These are phyloP conservation scores for Aspergillus fumigatiaffinis DNA, from an alignment of 2,329 filamentous ascomycete species.

Conservation along the genomic window DNA sequence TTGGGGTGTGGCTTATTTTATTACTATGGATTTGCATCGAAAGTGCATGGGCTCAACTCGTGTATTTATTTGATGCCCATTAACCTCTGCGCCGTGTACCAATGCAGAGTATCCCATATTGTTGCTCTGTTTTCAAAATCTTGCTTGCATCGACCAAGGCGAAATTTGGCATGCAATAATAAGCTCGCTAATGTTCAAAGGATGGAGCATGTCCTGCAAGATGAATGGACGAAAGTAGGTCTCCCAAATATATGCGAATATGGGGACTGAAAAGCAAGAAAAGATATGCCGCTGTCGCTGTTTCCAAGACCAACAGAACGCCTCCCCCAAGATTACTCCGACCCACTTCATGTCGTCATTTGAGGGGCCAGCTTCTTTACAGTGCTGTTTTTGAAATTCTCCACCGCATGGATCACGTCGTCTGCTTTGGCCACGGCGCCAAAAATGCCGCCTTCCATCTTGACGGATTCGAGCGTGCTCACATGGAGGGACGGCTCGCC, in stretches of 20 bases:
- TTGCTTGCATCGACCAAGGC: background rate
- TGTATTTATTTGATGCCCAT: background rate
- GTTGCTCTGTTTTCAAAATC: background rate
- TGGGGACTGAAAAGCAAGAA: background rate
- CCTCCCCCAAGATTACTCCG: slow-evolving; percentile 1
- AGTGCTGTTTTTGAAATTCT: slow-evolving; percentile 39
- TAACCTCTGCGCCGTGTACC: background rate
- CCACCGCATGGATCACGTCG: slow-evolving; percentile 39
- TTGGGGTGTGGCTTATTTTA: slow-evolving; percentile 6
- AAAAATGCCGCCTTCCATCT: slow-evolving; percentile 47
- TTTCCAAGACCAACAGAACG: slow-evolving; percentile 5
- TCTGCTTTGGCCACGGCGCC: slow-evolving; percentile 37
- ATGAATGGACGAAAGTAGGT: background rate
- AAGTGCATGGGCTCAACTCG: background rate
- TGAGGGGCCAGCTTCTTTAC: slow-evolving; percentile 43
- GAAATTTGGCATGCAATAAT: background rate
- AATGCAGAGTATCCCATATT: background rate
- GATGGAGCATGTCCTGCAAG: background rate
- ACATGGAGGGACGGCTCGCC: slow-evolving; percentile 39
- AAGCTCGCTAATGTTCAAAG: background rate
- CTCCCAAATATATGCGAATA: background rate
- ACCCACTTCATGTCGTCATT: slow-evolving; percentile 23
- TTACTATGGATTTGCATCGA: background rate
- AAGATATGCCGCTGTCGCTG: background rate
- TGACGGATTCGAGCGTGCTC: slow-evolving; percentile 41